A percentile compares a stretch with the other conserved stretches of the same genome.
Conservation (phyloP, 345 rosid species). For the Pistacia atlantica region DNA sequence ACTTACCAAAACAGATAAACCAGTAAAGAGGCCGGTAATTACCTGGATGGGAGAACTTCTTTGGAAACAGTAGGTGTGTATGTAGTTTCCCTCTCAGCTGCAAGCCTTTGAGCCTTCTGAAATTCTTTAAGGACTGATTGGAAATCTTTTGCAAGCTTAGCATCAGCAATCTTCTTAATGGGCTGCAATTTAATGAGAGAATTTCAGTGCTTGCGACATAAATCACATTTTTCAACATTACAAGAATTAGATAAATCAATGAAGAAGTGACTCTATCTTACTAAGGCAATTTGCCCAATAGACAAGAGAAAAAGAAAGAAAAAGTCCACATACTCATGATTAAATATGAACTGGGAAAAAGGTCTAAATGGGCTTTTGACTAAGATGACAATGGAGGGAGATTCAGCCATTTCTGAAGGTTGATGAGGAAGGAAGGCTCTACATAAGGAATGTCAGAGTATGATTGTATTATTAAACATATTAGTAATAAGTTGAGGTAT, state of each 20-base stretch:
- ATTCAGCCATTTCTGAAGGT: background rate
- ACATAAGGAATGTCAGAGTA: background rate
- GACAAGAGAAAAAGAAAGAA: background rate
- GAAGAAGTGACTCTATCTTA: background rate
- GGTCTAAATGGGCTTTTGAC: background rate
- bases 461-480: background rate
- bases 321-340: background rate
- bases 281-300: background rate
- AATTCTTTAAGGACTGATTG: conserved; percentile 64
- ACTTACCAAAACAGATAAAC: conserved; percentile 1
- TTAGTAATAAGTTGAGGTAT: background rate
- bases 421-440: background rate
- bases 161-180: conserved; percentile 68
- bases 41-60: conserved; percentile 58
- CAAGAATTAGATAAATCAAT: background rate
- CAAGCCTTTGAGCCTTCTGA: conserved; percentile 79
- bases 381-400: background rate
- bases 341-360: background rate
- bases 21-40: background rate
- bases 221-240: background rate
- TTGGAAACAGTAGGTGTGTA: conserved; percentile 55
- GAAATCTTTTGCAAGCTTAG: conserved; percentile 78
- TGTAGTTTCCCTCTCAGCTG: conserved; percentile 67
- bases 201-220: background rate
- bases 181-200: conserved; percentile 43